Evolutionary conservation across 257 asterid genomes (phyloP).

Genomic region (Rubia yunnanensis): DNA sequence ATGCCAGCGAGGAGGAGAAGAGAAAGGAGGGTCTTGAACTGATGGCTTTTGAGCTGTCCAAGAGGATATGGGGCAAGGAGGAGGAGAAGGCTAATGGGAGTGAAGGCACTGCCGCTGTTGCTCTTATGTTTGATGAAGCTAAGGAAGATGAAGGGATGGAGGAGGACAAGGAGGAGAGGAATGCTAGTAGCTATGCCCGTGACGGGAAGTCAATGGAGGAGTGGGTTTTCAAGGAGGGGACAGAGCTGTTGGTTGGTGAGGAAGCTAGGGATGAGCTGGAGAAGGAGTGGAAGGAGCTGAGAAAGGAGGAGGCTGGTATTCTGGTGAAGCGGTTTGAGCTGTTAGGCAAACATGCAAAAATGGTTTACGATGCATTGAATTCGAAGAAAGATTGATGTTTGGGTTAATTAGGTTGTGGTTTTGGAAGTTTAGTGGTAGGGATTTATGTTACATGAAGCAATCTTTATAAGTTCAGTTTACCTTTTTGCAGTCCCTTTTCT

Average conservation of each 20-base stretch:
- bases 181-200: not conserved
- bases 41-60: slow-evolving; percentile 35
- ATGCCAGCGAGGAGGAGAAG: slow-evolving; percentile 18
- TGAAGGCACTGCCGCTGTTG: not conserved
- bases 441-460: no score
- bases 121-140: not conserved
- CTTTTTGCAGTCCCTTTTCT: not conserved
- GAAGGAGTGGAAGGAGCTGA: slow-evolving; percentile 30
- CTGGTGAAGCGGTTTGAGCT: slow-evolving; percentile 24
- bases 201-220: slow-evolving; percentile 20
- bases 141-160: slow-evolving; percentile 18
- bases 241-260: slow-evolving; percentile 15
- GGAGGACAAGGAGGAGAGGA: slow-evolving; percentile 4
- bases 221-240: slow-evolving; percentile 27
- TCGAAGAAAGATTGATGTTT: no score
- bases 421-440: no score
- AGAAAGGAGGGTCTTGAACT: slow-evolving; percentile 23
- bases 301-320: slow-evolving; percentile 22
- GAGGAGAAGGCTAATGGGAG: slow-evolving; percentile 25
- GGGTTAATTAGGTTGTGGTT: slow-evolving; percentile 7
- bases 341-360: slow-evolving; percentile 21
- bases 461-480: no score
- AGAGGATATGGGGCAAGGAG: slow-evolving; percentile 39
- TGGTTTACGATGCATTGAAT: slow-evolving; percentile 25
- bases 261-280: slow-evolving; percentile 27